Conservation (phyloP, 257 asterid species). For the Fraxinus anomala region DNA sequence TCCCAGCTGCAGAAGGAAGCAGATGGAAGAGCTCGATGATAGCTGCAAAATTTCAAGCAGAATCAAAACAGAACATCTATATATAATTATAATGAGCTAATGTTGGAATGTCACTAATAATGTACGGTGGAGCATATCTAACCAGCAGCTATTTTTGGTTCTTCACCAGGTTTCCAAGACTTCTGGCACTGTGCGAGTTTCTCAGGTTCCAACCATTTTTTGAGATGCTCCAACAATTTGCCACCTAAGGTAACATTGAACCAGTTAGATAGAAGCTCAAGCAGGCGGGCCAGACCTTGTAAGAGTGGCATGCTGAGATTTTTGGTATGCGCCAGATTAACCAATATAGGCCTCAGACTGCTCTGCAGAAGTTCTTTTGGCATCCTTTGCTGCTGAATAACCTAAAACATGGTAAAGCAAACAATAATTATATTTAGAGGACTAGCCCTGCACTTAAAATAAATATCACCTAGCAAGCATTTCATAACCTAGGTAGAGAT, state of each 20-base stretch:
- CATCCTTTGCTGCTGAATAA: conserved; percentile 92
- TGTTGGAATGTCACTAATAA: conserved; percentile 23
- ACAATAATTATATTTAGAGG: conserved; percentile 5
- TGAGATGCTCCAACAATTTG: conserved; percentile 96
- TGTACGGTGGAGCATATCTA: conserved; percentile 29
- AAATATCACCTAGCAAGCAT: neutral
- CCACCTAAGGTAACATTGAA: conserved; percentile 99
- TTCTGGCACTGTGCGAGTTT: conserved; percentile 92
- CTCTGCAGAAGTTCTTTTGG: conserved; percentile 98
- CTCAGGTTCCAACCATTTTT: conserved; percentile 99
- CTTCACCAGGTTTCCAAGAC: conserved; percentile 99
- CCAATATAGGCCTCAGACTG: conserved; percentile 97
- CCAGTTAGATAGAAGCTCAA: conserved; percentile 97
- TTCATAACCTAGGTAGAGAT: neutral
- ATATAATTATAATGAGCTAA: conserved; percentile 3
- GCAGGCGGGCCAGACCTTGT: conserved; percentile 98
- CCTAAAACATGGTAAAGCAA: conserved; percentile 49
- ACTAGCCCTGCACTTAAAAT: conserved; percentile 4
- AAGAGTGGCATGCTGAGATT: conserved; percentile 98
- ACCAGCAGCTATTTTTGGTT: conserved; percentile 99
- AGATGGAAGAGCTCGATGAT: conserved; percentile 97
- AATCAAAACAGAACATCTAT: conserved; percentile 21
- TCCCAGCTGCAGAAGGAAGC: conserved; percentile 98
- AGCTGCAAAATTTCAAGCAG: conserved; percentile 57
- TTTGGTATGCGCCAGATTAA: conserved; percentile 95